phyloP scores from a whole-genome alignment of 2,329 filamentous ascomycete genomes.

The Colletotrichum sp. region DNA sequence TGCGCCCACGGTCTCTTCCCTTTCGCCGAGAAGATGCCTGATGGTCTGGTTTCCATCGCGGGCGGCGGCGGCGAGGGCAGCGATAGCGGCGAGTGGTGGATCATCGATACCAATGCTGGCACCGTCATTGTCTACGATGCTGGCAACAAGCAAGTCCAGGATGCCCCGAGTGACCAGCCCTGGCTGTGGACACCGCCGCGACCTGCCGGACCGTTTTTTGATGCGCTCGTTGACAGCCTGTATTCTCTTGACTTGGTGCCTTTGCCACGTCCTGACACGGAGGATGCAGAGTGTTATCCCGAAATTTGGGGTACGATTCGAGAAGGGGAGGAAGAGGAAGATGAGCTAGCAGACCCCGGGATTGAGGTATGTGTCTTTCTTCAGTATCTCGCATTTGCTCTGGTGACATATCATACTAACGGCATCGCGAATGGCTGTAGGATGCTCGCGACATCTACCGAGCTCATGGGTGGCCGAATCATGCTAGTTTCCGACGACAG shows the following conservation, averaged over 20 bases:
- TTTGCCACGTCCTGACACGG: not conserved
- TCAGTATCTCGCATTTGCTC: fast-evolving
- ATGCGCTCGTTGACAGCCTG: not conserved
- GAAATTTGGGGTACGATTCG: not conserved
- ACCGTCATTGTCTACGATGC: not conserved
- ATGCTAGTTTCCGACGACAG: not conserved
- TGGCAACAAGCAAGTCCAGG: not conserved
- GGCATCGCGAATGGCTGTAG: not conserved
- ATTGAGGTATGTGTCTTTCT: not conserved
- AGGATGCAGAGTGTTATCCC: not conserved
- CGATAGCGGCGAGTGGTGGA: not conserved
- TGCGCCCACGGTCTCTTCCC: not conserved
- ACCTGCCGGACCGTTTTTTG: not conserved
- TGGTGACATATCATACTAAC: not conserved
- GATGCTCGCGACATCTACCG: not conserved
- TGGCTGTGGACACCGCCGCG: not conserved
- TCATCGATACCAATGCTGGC: not conserved
- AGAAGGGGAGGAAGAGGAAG: not conserved
- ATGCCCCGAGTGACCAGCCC: not conserved
- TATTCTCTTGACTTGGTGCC: not conserved
- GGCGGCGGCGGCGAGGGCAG: not conserved
- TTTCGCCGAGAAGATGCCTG: not conserved
- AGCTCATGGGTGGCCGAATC: not conserved
- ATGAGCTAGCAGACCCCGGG: fast-evolving
- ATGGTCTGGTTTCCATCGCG: not conserved